Evolutionary conservation across 345 rosid species (phyloP).

Genomic region (Rhizophora mangle): DNA sequence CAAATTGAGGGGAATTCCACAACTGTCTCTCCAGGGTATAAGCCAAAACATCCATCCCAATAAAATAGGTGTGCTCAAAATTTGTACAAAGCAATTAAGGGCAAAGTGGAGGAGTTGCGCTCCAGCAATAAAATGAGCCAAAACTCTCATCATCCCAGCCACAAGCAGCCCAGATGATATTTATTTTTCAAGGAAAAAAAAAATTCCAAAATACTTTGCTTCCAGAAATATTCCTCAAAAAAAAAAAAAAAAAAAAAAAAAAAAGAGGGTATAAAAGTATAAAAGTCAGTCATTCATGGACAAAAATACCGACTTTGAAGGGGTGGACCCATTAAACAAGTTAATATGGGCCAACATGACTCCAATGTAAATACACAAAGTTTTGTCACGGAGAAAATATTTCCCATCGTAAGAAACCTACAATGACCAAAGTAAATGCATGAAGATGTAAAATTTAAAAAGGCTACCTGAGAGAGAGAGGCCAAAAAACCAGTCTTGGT

Average conservation of each 20-base stretch:
- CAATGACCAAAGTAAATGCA: not conserved
- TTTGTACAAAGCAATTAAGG: not conserved
- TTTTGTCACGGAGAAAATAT: not conserved
- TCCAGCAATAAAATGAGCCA: conserved; percentile 20
- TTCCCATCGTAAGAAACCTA: not conserved
- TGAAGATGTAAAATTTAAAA: not conserved
- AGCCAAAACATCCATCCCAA: conserved; percentile 1
- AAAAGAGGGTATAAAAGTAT: not conserved
- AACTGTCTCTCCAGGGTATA: conserved; percentile 1
- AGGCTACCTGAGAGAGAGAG: not conserved
- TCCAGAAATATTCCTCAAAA: not conserved
- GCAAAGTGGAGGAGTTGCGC: conserved; percentile 5
- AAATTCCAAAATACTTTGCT: conserved; percentile 10
- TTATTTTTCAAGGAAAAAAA: not conserved
- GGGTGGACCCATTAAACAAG: conserved; percentile 4
- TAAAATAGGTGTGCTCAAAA: not conserved
- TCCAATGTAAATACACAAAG: not conserved
- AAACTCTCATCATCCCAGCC: conserved; percentile 30
- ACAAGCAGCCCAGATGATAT: conserved; percentile 19
- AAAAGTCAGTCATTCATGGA: not conserved
- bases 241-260: too few relatives aligned
- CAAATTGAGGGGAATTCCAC: not conserved
- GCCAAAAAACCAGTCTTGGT: conserved; percentile 14
- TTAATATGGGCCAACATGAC: conserved; percentile 8
- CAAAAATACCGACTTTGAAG: conserved; percentile 1